Evolutionary conservation across 2,329 filamentous ascomycete species (phyloP).

Genomic region (Salinomyces thailandicus): DNA sequence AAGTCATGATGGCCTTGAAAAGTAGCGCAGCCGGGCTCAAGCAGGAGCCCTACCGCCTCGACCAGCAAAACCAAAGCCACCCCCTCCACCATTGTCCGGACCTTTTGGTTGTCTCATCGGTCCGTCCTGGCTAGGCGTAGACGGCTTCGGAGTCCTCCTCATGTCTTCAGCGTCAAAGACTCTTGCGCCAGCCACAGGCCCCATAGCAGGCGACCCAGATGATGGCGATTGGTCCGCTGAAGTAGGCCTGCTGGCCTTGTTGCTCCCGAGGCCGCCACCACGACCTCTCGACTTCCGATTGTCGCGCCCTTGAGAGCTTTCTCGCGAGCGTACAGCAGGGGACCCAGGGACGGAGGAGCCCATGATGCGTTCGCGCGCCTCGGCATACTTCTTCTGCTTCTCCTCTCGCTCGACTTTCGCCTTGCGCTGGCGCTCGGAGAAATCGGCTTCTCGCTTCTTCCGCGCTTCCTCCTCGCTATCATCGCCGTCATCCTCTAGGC

Average conservation of each 20-base stretch:
- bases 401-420: slow-evolving; percentile 74
- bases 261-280: slow-evolving; percentile 26
- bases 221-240: slow-evolving; percentile 28
- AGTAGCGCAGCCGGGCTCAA: too few species aligned
- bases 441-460: slow-evolving; percentile 53
- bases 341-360: slow-evolving; percentile 42
- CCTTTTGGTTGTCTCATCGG: slow-evolving; percentile 65
- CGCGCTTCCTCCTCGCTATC: slow-evolving; percentile 55
- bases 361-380: slow-evolving; percentile 79
- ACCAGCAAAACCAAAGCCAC: slow-evolving; percentile 64
- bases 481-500: slow-evolving; percentile 40
- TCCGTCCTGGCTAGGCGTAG: slow-evolving; percentile 50
- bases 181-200: slow-evolving; percentile 33
- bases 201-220: slow-evolving; percentile 17
- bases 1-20: too few species aligned
- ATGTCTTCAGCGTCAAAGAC: slow-evolving; percentile 73
- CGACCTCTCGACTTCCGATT: slow-evolving; percentile 14
- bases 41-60: slow-evolving; percentile 40
- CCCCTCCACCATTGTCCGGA: slow-evolving; percentile 65
- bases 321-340: slow-evolving; percentile 15
- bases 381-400: slow-evolving; percentile 82
- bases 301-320: slow-evolving; percentile 23
- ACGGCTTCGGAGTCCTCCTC: slow-evolving; percentile 34
- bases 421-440: slow-evolving; percentile 67
- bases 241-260: slow-evolving; percentile 26